Base-by-base conservation (phyloP, 2,329 filamentous ascomycete genomes). In the Penicillium polonicum region DNA sequence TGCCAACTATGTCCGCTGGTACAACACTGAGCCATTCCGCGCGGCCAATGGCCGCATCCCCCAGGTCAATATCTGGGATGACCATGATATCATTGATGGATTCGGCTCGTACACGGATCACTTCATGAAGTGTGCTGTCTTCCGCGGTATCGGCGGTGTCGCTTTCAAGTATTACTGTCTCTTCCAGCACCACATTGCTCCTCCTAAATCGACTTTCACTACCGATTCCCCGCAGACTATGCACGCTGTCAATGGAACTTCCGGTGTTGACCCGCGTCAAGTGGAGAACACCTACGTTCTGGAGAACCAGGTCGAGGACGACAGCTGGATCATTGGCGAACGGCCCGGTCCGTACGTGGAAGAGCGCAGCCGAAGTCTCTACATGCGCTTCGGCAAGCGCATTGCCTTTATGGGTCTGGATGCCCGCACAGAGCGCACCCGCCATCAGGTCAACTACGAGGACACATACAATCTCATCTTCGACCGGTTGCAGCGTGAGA, bases 371-470 rank as follows among this genome's bases (percentile, higher is more conserved):
- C 78, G 84, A 49, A 86, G 75, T 69, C 76, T 88, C 60, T 88
- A 85, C 74, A 85, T 84, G 73, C 83, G 85, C 54, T 78, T 88
- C 4, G 85, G 85, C 41, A 83, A 82, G 60, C 82, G 89, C 10
- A 87, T 90, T 66, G 83, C 86, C 38, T 85, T 85, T 68, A 70
- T 82, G 50, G 84, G 86, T 72, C 77, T 83, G 67, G 82, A 86
- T 72, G 82, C 83, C 10, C 80, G 83, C 15, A 85, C 83, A n/a
- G 83, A 88, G 83, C 89, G 92, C 25, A 97, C 93, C 9, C 86
- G 93, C 38, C 91, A 95, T 69, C 92, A 96, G 76, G 87, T 97
- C 76, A 97, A 97, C 78, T 97, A 96, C 68, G 73, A 79, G 57
- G 76, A 88, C 74, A 77, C 92, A 73, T 74, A 88, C 77, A 71